Percentiles rank a stretch among this genome's conserved stretches.
Evolutionary conservation across 2,329 filamentous ascomycete genomes (phyloP).

Genomic region (Xylaria digitata): DNA sequence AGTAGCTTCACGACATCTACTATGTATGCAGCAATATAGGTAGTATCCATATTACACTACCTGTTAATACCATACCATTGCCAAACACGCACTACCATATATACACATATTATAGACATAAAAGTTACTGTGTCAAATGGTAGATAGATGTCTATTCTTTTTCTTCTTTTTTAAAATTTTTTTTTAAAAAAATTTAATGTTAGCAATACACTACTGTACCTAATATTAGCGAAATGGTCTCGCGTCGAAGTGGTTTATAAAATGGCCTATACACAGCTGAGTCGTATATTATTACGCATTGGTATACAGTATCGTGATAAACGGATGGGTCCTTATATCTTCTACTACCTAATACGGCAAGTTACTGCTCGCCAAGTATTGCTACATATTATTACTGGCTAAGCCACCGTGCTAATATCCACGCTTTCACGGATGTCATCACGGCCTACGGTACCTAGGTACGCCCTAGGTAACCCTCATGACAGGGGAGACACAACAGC

Average conservation of each 20-base stretch:
- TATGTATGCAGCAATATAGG: too few relatives aligned
- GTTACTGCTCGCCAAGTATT: slow-evolving; percentile 24
- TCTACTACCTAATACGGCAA: slow-evolving; percentile 23
- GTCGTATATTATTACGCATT: slow-evolving; percentile 3
- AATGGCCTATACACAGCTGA: slow-evolving; percentile 3
- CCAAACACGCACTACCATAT: too few relatives aligned
- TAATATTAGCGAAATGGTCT: background rate
- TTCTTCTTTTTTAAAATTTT: background rate
- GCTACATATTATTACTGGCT: slow-evolving; percentile 2
- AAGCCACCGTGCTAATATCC: slow-evolving; percentile 9
- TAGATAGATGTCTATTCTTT: background rate
- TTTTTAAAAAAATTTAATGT: too few relatives aligned
- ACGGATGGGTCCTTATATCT: background rate
- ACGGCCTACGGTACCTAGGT: background rate
- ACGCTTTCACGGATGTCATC: slow-evolving; percentile 34
- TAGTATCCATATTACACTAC: too few relatives aligned
- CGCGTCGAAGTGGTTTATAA: background rate
- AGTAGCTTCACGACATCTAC: too few relatives aligned
- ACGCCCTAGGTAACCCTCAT: too few relatives aligned
- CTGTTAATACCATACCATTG: too few relatives aligned
- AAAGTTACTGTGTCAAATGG: background rate
- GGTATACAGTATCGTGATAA: too few relatives aligned
- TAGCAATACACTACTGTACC: background rate
- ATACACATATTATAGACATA: background rate
- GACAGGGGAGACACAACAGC: slow-evolving; percentile 35